Evolutionary conservation across 331 rosid species (phyloP).

Genomic region (Stylosanthes scabra): DNA sequence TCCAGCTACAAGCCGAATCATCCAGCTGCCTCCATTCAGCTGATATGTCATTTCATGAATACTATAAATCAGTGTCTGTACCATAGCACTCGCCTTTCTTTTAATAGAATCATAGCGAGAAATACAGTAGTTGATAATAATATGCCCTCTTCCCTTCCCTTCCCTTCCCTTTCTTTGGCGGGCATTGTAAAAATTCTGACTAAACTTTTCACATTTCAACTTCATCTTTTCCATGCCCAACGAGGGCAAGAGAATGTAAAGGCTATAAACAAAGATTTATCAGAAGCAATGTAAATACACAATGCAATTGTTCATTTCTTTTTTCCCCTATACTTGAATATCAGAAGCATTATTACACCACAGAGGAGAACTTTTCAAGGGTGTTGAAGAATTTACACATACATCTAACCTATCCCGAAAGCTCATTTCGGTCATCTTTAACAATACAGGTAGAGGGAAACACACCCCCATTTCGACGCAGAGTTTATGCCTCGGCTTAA

Average conservation of each 20-base stretch:
- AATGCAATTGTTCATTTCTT: slow-evolving; percentile 30
- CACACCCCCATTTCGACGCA: slow-evolving; percentile 87
- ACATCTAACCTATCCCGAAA: slow-evolving; percentile 71
- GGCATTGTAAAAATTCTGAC: background rate
- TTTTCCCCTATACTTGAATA: slow-evolving; percentile 38
- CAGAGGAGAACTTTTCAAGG: slow-evolving; percentile 73
- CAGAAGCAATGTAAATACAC: slow-evolving; percentile 37
- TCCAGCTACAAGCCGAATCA: no score
- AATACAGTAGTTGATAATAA: no score
- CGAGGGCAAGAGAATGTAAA: slow-evolving; percentile 12
- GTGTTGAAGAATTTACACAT: slow-evolving; percentile 80
- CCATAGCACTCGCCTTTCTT: no score
- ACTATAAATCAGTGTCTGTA: no score
- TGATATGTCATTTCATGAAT: no score
- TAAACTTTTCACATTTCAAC: slow-evolving; percentile 19
- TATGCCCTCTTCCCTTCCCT: no score
- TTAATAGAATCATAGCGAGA: no score
- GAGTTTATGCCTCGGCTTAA: slow-evolving; percentile 80
- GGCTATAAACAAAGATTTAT: slow-evolving; percentile 21
- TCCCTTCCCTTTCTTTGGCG: no score
- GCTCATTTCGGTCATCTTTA: slow-evolving; percentile 61
- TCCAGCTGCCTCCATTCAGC: no score
- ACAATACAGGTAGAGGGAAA: slow-evolving; percentile 76
- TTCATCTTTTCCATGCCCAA: slow-evolving; percentile 3
- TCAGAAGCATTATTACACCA: slow-evolving; percentile 69